Conservation (phyloP, 257 asterid species). For the Nicotiana paniculata region DNA sequence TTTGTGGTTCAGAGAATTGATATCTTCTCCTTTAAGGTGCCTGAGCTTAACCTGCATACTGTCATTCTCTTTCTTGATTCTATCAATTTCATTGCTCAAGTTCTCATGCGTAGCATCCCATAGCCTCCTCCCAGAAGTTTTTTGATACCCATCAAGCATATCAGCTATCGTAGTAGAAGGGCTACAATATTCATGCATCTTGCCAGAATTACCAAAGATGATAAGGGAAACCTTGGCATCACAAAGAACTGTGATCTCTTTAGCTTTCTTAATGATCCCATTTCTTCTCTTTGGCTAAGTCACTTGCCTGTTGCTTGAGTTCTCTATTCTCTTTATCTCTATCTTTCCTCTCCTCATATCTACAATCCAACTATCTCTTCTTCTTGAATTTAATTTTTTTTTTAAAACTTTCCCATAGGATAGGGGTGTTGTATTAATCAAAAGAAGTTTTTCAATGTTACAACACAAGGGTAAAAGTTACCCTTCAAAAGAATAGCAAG, state of each 20-base stretch:
- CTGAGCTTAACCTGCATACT: slow-evolving; percentile 93
- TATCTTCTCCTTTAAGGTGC: slow-evolving; percentile 88
- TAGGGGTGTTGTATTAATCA: too few species aligned
- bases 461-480: too few species aligned
- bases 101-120: slow-evolving; percentile 99
- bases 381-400: not conserved
- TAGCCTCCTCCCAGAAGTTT: slow-evolving; percentile 81
- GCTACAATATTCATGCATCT: slow-evolving; percentile 44
- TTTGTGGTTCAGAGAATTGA: slow-evolving; percentile 60
- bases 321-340: slow-evolving; percentile 49
- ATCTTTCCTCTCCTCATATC: slow-evolving; percentile 46
- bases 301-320: slow-evolving; percentile 41
- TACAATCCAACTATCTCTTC: not conserved
- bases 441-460: too few species aligned
- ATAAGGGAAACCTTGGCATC: slow-evolving; percentile 45
- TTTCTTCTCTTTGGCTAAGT: slow-evolving; percentile 43
- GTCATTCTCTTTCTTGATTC: slow-evolving; percentile 93
- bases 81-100: slow-evolving; percentile 81
- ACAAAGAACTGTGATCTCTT: slow-evolving; percentile 41
- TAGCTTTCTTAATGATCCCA: slow-evolving; percentile 45
- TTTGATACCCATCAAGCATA: slow-evolving; percentile 81
- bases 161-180: slow-evolving; percentile 54
- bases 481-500: too few species aligned
- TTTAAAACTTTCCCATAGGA: too few species aligned
- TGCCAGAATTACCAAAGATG: slow-evolving; percentile 37